Conservation (phyloP, 2,329 filamentous ascomycete species). For the Sclerotinia nivalis region DNA sequence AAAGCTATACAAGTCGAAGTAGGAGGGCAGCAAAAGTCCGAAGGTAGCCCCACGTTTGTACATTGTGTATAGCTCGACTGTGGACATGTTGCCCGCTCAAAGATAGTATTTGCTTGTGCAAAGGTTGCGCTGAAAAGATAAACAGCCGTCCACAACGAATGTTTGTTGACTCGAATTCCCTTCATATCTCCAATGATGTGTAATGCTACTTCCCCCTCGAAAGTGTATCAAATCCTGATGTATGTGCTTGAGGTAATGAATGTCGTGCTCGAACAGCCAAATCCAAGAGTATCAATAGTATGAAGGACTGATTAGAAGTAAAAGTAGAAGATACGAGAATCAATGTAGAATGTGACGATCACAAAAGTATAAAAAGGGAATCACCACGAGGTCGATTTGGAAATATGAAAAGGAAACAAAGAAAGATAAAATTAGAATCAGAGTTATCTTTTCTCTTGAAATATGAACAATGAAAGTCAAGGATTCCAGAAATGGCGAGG, state of each 20-base stretch:
- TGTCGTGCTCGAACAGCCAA: conserved; percentile 6
- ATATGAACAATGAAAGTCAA: conserved; percentile 22
- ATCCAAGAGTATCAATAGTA: conserved; percentile 13
- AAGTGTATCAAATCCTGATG: neutral
- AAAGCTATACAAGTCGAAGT: conserved; percentile 59
- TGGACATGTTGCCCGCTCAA: conserved; percentile 53
- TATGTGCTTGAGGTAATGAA: conserved; percentile 11
- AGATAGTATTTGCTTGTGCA: conserved; percentile 43
- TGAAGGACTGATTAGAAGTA: conserved; percentile 31
- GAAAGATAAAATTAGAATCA: conserved; percentile 14
- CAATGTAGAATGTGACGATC: conserved; percentile 18
- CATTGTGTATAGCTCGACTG: conserved; percentile 55
- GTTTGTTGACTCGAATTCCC: conserved; percentile 24
- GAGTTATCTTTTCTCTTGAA: neutral
- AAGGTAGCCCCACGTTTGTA: conserved; percentile 53
- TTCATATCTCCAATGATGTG: conserved; percentile 30
- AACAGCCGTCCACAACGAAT: conserved; percentile 29
- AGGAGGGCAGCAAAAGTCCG: conserved; percentile 65
- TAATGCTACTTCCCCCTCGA: neutral
- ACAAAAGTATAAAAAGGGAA: neutral
- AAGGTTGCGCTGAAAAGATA: conserved; percentile 45
- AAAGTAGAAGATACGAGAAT: conserved; percentile 27
- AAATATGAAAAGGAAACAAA: conserved; percentile 11
- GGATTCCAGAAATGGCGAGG: conserved; percentile 36
- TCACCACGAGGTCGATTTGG: neutral